Base-by-base conservation (phyloP, 257 asterid genomes). In the Fraxinus quadrangulata region DNA sequence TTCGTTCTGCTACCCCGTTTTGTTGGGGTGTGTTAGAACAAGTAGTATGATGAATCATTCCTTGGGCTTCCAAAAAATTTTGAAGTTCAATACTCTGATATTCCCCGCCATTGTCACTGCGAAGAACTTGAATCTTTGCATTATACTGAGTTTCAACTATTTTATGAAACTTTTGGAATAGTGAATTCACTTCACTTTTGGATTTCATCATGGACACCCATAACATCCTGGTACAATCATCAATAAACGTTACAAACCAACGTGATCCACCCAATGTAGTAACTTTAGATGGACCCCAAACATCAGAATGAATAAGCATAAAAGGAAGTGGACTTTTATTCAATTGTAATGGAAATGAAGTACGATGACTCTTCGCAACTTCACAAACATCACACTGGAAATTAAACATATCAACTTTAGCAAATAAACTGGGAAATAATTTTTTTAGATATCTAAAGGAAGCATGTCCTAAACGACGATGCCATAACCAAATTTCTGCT, bases 241-340 rank as follows among this genome's bases (percentile, higher is more conserved):
- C 28, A 26, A 26, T 26, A 26, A 26, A 26, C 1, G 28, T 26
- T 0, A 26, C 28, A 26, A 26, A 26, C 28, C 28, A 26, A 26
- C 28, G 28, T 26, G 28, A 26, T 26, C 28, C 28, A 26, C 56
- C 17, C 17, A 47, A 10, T 13, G 56, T 47, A 11, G 56, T 17
- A 19, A 68, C 21, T 31, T 56, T 75, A 16, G 78, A 16, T 2
- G 37, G 70, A 11, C 71, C 36, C 56, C 56, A 75, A 0, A 61
- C 71, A 75, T 75, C 61, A n/a, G 36, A 75, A 36, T 56, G 78
- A 0, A 74, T n/a, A 14, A 34, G 6, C 21, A 54, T 21, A 54
- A 54, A 74, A 1, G 56, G 36, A 0, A 0, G 3, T 0, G 26
- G 28, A 34, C 78, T 56, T 75, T 56, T 75, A 56, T 75, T 61